Base-by-base conservation (phyloP, 2,329 filamentous ascomycete species). In the Nemania abortiva region DNA sequence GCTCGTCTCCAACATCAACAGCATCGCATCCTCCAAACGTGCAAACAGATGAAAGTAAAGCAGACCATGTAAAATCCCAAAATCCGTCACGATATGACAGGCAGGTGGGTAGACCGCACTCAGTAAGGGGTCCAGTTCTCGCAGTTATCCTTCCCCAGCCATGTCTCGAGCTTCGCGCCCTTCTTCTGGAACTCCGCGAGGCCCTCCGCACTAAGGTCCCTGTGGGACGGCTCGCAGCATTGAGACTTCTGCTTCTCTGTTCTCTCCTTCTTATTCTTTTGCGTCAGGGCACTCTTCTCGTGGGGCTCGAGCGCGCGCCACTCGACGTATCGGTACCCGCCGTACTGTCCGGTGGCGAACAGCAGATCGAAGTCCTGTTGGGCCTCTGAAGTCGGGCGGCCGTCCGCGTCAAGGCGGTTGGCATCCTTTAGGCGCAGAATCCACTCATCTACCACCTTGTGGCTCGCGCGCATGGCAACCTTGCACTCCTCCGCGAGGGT, bases 111-210 rank as follows among this genome's bases (percentile, higher is more conserved):
- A 42, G n/a, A 24, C 20, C 15, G 20, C 10, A 42, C 22, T 60
- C 34, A 66, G 50, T 55, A 66, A 27, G 63, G 56, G 1, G 42
- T 62, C 70, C 60, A 67, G 47, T 67, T 62, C 47, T 45, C 47
- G 18, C 49, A 63, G 6, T 63, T 63, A n/a, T 63, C 47, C 15
- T 31, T 22, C 18, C 45, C 39, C 55, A 58, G 52, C 55, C 60
- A 67, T 58, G 53, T 66, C 68, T 60, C 70, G 29, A 66, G 37
- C 27, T 62, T 42, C 65, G 52, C 20, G 56, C 62, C 65, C 29
- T 29, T 39, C 34, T 37, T 22, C 20, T 18, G 10, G 27, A 59
- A 20, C 18, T 39, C 29, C 7, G n/a, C 54, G n/a, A 24, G 24
- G 1, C 22, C 37, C 47, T 29, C 24, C 6, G 59, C 31, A 18